Conservation (phyloP, 148 eudicot species). For the Fagopyrum homotropicum region DNA sequence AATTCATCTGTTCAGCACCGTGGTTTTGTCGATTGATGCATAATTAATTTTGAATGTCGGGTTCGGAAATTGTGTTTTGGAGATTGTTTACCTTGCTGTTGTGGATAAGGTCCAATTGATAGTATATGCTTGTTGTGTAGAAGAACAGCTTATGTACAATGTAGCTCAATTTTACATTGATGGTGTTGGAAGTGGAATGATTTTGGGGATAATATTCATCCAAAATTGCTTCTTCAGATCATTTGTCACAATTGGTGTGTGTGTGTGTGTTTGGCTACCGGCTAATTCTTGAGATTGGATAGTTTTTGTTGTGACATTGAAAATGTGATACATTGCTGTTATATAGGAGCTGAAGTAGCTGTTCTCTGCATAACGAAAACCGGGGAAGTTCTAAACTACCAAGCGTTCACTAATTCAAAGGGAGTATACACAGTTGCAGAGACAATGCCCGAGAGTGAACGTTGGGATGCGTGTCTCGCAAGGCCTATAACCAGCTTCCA, state of each 20-base stretch:
- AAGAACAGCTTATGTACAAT: too few relatives aligned
- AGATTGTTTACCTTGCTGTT: neutral
- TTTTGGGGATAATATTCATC: too few relatives aligned
- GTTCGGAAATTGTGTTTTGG: neutral
- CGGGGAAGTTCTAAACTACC: slow-evolving; percentile 92
- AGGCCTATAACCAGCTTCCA: slow-evolving; percentile 98
- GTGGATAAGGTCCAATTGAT: neutral
- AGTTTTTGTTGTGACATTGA: neutral
- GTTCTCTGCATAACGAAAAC: slow-evolving; percentile 97
- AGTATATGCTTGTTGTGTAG: neutral
- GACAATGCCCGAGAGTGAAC: slow-evolving; percentile 94
- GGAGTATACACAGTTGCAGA: slow-evolving; percentile 90
- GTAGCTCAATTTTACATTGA: too few relatives aligned
- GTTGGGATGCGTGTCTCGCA: slow-evolving; percentile 91
- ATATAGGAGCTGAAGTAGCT: slow-evolving; percentile 97
- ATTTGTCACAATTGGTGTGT: too few relatives aligned
- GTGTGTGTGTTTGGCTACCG: too few relatives aligned
- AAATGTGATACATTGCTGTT: neutral
- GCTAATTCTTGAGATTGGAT: too few relatives aligned
- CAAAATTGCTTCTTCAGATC: too few relatives aligned
- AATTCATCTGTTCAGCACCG: too few relatives aligned
- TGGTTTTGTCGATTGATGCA: neutral
- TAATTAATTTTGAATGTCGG: neutral
- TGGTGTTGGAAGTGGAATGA: too few relatives aligned
- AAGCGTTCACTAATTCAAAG: slow-evolving; percentile 83